Conservation (phyloP, 768 basidiomycete genomes). For the Holtermannia corniformis region DNA sequence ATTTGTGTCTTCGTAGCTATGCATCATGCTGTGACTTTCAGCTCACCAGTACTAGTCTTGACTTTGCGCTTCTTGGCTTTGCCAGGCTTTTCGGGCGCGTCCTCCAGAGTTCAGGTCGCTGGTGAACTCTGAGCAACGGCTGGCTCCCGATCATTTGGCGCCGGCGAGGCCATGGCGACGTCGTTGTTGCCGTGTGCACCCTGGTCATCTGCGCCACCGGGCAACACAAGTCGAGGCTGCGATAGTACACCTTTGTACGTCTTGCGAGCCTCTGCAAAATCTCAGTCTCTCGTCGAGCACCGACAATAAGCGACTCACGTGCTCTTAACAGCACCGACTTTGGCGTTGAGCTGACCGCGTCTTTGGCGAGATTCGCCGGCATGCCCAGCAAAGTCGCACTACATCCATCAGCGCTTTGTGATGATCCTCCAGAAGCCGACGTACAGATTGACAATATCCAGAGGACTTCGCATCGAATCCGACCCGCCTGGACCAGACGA, state of each 20-base stretch:
- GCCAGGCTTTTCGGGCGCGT: background rate
- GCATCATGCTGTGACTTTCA: background rate
- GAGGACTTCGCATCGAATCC: constrained; percentile 27
- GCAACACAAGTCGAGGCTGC: background rate
- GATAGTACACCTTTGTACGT: background rate
- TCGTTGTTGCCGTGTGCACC: background rate
- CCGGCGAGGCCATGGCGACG: background rate
- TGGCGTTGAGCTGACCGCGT: constrained; percentile 24
- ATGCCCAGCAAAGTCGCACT: constrained; percentile 37
- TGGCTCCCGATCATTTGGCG: too few relatives aligned
- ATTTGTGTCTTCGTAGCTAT: background rate
- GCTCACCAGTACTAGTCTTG: background rate
- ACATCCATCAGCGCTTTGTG: background rate
- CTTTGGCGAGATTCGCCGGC: constrained; percentile 39
- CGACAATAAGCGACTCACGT: constrained; percentile 22
- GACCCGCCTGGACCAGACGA: constrained; percentile 24
- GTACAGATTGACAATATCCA: constrained; percentile 38
- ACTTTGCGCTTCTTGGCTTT: background rate
- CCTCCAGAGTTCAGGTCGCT: background rate
- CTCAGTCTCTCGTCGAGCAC: background rate
- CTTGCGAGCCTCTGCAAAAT: background rate
- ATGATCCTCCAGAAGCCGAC: constrained; percentile 2
- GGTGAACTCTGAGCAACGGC: too few relatives aligned
- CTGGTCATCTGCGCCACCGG: background rate
- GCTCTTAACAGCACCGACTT: constrained; percentile 32